These are phyloP conservation scores for Calonectria hongkongensis DNA, from an alignment of 2,329 filamentous ascomycete species.

Conservation along the genomic window DNA sequence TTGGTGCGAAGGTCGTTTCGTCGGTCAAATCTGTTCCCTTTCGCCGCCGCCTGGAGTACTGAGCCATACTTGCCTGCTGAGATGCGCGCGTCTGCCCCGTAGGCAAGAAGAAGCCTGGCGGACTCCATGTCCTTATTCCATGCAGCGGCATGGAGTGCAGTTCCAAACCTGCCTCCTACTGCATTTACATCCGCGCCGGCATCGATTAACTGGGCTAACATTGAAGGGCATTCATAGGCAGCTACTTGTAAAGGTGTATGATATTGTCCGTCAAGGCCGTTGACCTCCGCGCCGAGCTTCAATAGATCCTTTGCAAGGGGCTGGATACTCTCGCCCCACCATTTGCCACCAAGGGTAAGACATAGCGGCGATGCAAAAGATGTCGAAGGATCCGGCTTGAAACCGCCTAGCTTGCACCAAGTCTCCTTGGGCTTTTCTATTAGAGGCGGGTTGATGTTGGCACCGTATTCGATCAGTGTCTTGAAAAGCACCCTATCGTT, in stretches of 20 bases:
- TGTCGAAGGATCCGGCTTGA: not conserved
- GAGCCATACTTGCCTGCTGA: conserved; percentile 20
- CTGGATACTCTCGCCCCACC: not conserved
- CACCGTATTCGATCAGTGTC: conserved; percentile 3
- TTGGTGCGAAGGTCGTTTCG: not conserved
- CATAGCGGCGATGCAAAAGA: conserved; percentile 3
- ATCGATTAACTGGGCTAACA: not conserved
- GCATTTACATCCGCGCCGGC: conserved; percentile 20
- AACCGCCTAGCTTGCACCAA: not conserved
- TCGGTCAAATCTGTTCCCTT: not conserved
- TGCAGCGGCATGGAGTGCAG: conserved; percentile 21
- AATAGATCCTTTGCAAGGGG: not conserved
- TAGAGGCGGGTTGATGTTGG: conserved; percentile 2
- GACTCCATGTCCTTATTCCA: conserved; percentile 19
- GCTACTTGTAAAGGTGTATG: conserved; percentile 22
- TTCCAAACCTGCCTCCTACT: conserved; percentile 15
- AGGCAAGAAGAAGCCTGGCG: conserved; percentile 5
- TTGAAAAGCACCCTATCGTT: conserved; percentile 4
- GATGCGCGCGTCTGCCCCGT: conserved; percentile 3
- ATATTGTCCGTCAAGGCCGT: not conserved
- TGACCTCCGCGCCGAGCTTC: conserved; percentile 11
- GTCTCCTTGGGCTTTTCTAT: not conserved
- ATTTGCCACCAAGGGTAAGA: not conserved
- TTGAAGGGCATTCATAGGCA: not conserved
- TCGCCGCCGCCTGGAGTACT: conserved; percentile 18